Evolutionary conservation across 345 rosid species (phyloP).

Genomic region (Lumnitzera racemosa): DNA sequence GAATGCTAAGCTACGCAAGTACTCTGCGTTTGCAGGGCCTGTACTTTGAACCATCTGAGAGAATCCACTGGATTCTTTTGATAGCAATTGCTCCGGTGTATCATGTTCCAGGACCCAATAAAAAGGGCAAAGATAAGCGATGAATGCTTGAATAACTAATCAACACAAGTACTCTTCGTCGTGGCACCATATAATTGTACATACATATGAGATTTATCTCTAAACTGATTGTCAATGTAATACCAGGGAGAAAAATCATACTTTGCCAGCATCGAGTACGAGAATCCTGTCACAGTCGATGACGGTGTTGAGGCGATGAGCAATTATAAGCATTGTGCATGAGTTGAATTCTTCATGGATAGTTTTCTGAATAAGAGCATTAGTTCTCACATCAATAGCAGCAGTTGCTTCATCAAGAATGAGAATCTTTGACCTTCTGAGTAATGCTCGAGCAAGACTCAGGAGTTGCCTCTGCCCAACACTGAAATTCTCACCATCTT

Average conservation of each 20-base stretch:
- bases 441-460: constrained; percentile 86
- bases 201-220: no score
- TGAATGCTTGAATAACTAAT: no score
- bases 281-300: constrained; percentile 75
- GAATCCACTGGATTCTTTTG: constrained; percentile 53
- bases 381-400: constrained; percentile 89
- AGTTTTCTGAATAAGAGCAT: constrained; percentile 79
- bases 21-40: constrained; percentile 68
- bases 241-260: constrained; percentile 13
- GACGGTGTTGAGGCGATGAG: constrained; percentile 83
- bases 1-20: constrained; percentile 51
- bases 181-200: no score
- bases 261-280: constrained; percentile 83
- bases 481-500: constrained; percentile 91
- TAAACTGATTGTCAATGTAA: no score
- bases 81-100: constrained; percentile 55
- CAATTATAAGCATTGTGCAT: constrained; percentile 86
- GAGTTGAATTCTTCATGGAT: constrained; percentile 82
- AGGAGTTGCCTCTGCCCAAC: constrained; percentile 94
- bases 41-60: constrained; percentile 75
- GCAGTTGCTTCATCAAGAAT: constrained; percentile 98
- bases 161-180: no score
- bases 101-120: constrained; percentile 76
- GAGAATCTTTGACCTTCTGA: constrained; percentile 81
- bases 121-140: not conserved